phyloP scores from a whole-genome alignment of 1,284 basidiomycete genomes.

The Lentinula novae-zelandiae region DNA sequence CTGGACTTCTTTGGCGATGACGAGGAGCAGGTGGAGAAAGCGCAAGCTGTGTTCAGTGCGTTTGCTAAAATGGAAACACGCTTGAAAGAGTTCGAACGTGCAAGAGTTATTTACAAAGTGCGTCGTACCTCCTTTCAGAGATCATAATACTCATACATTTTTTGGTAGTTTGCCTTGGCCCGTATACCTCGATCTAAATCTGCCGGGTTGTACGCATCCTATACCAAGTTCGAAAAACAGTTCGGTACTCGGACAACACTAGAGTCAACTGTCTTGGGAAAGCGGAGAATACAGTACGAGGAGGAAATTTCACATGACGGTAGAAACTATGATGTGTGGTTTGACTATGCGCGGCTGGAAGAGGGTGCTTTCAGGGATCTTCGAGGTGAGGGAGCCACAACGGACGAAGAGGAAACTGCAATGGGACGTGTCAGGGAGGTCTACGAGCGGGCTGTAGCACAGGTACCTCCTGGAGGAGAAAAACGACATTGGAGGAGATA shows the following conservation, averaged over 20 bases:
- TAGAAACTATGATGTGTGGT: constrained; percentile 97
- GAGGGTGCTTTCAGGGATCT: constrained; percentile 82
- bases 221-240: constrained; percentile 98
- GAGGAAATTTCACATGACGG: constrained; percentile 88
- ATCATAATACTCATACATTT: constrained; percentile 5
- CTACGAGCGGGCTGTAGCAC: constrained; percentile 95
- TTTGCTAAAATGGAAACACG: constrained; percentile 99
- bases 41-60: constrained; percentile 92
- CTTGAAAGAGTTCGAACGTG: constrained; percentile 94
- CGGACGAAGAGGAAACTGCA: constrained; percentile 61
- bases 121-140: constrained; percentile 8
- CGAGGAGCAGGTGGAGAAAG: constrained; percentile 95
- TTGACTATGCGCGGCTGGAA: constrained; percentile 92
- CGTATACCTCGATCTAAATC: constrained; percentile 91
- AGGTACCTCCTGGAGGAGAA: constrained; percentile 87
- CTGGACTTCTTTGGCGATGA: constrained; percentile 97
- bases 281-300: constrained; percentile 96
- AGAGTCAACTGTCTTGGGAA: constrained; percentile 93
- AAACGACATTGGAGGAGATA: constrained; percentile 95
- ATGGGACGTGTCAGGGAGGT: constrained; percentile 79
- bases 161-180: constrained; percentile 80
- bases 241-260: constrained; percentile 87
- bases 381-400: constrained; percentile 70
- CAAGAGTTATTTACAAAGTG: constrained; percentile 95
- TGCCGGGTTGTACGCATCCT: constrained; percentile 79